Evolutionary conservation across 1,139 yeast genomes (phyloP).

Genomic region (Ashbya aceris): DNA sequence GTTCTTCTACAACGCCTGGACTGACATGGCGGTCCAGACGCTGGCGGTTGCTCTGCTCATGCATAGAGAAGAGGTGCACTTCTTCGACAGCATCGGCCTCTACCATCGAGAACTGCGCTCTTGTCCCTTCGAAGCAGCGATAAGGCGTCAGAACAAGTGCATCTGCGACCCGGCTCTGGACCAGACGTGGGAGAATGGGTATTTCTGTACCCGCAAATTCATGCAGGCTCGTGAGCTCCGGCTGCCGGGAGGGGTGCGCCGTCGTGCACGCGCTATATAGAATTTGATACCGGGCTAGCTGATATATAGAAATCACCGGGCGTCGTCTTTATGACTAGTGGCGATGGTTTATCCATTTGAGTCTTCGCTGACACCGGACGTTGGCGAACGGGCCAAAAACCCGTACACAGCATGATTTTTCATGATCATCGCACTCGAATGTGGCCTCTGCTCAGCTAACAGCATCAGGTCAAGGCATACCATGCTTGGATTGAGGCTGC

Average conservation of each 20-base stretch:
- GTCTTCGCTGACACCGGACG: no score
- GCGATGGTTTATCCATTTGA: no score
- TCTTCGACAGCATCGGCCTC: slow-evolving; percentile 78
- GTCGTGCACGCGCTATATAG: neutral
- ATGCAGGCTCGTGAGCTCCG: slow-evolving; percentile 23
- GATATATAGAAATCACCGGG: no score
- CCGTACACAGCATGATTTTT: no score
- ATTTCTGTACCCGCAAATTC: slow-evolving; percentile 29
- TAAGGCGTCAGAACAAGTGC: slow-evolving; percentile 50
- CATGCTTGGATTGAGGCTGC: no score
- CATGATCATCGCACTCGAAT: no score
- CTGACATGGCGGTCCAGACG: slow-evolving; percentile 87
- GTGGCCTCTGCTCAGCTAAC: no score
- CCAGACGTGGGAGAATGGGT: slow-evolving; percentile 26
- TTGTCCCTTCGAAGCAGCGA: slow-evolving; percentile 58
- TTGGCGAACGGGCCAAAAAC: no score
- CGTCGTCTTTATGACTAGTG: no score
- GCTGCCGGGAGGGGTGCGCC: slow-evolving; percentile 22
- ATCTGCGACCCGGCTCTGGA: slow-evolving; percentile 48
- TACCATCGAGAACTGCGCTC: slow-evolving; percentile 69
- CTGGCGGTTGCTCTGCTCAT: slow-evolving; percentile 74
- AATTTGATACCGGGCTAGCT: no score
- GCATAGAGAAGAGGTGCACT: slow-evolving; percentile 57
- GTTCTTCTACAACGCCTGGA: slow-evolving; percentile 88
- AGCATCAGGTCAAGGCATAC: no score